Conservation (phyloP, 257 asterid species). For the Lithospermum erythrorhizon region DNA sequence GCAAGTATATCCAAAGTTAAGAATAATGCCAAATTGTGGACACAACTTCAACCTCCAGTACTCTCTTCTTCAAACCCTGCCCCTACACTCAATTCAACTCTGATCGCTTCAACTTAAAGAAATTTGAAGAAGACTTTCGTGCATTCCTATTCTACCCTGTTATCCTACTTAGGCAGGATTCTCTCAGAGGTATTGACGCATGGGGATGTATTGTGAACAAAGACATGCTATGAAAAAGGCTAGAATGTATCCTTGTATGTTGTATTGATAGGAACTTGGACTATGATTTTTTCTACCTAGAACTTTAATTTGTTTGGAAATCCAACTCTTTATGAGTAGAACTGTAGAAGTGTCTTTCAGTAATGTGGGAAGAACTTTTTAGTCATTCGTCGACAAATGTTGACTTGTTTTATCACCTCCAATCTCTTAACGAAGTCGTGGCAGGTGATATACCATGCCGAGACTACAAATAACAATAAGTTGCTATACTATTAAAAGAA, state of each 20-base stretch:
- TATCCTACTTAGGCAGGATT: too few species aligned
- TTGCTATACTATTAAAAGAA: too few species aligned
- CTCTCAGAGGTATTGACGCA: too few species aligned
- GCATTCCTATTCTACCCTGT: too few species aligned
- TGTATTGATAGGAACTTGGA: background rate
- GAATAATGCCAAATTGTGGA: slow-evolving; percentile 59
- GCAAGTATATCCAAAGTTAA: slow-evolving; percentile 81
- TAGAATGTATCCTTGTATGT: background rate
- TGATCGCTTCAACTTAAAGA: background rate
- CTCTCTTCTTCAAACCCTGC: slow-evolving; percentile 16
- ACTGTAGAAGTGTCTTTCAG: too few species aligned
- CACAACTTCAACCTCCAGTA: slow-evolving; percentile 22
- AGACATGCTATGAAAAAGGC: background rate
- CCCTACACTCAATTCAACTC: background rate
- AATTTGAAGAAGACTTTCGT: background rate
- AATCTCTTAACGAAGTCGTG: too few species aligned
- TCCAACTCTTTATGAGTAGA: background rate
- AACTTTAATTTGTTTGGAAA: too few species aligned
- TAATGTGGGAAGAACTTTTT: too few species aligned
- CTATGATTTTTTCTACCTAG: background rate
- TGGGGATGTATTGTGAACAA: background rate
- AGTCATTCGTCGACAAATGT: too few species aligned
- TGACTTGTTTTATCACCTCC: too few species aligned
- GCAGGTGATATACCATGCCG: too few species aligned
- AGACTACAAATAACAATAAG: too few species aligned